phyloP scores from a whole-genome alignment of 129 eudicot species.

The Oenanthe sinensis region DNA sequence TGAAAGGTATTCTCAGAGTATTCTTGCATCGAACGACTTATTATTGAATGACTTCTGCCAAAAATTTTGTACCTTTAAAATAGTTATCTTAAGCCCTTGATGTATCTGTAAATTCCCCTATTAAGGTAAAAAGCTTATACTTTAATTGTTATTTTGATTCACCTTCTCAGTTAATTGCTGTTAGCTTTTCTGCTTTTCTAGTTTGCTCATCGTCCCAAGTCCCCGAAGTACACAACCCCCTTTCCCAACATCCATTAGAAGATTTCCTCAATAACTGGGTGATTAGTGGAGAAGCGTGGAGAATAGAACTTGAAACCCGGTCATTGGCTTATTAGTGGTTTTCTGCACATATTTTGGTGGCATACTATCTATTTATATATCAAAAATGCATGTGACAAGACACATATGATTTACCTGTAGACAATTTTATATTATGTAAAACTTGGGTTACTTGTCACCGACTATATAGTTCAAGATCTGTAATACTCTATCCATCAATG shows the following conservation, averaged over 20 bases:
- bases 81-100: background rate
- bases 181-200: background rate
- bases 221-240: background rate
- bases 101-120: background rate
- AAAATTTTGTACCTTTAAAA: background rate
- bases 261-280: background rate
- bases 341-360: background rate
- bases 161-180: background rate
- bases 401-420: background rate
- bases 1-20: constrained; percentile 42
- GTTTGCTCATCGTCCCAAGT: background rate
- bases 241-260: background rate
- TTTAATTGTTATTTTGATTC: too few species aligned
- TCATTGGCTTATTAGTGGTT: background rate
- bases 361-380: background rate
- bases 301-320: background rate
- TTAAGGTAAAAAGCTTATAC: background rate
- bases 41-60: background rate
- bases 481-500: background rate
- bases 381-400: background rate
- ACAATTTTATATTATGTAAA: background rate
- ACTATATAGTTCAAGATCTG: background rate
- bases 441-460: background rate
- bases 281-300: background rate
- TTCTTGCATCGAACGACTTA: background rate